Evolutionary conservation across 2,329 filamentous ascomycete species (phyloP), one percentile per base, ranked within the genome.

Genomic region (Stagonosporopsis chrysanthemi): DNA sequence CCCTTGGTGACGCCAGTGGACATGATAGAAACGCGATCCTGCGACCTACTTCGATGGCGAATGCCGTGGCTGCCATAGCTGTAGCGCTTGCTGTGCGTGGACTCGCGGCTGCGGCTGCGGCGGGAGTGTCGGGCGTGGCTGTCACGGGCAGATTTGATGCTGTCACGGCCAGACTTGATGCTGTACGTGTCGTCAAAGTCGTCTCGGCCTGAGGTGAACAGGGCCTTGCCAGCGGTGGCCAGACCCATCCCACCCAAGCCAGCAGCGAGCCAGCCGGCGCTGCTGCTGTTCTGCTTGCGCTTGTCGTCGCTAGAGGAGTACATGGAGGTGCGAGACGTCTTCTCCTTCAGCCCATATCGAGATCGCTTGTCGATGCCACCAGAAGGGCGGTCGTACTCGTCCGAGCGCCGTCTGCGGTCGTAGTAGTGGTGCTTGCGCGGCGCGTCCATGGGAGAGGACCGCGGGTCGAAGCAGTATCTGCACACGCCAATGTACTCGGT

Each of bases 401-500:
- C 74, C 2, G 81, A 83, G 42, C 78, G 72, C 29, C 75, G 75
- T 28, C 65, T 63, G 61, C 82, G 73, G 36, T 57, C 54, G 56
- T 80, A 74, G 67, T 85, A 85, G 64, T 86, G 77, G 66, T 89
- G 86, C 62, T 83, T 84, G 49, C 86, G 80, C 6, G 86, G 86
- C 0, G 86, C 86, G 68, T 88, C 81, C 57, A 76, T 70, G 3
- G 83, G 80, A 3, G 79, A 82, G 15, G 82, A 83, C 8, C 82
- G 79, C 6, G 86, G 86, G 58, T 88, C 85, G 66, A 89, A 89
- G 70, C 86, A 89, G 64, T 86, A 78, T 61, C 82, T 86, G 75
- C 86, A 89, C 2, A 88, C 83, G 22, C 86, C 86, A 64, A 88
- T 88, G 57, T 84, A 83, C 72, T 89, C 85, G 1, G 86, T 88